Conservation (phyloP, 2,329 filamentous ascomycete species). For the Cladosporium sphaerospermum region DNA sequence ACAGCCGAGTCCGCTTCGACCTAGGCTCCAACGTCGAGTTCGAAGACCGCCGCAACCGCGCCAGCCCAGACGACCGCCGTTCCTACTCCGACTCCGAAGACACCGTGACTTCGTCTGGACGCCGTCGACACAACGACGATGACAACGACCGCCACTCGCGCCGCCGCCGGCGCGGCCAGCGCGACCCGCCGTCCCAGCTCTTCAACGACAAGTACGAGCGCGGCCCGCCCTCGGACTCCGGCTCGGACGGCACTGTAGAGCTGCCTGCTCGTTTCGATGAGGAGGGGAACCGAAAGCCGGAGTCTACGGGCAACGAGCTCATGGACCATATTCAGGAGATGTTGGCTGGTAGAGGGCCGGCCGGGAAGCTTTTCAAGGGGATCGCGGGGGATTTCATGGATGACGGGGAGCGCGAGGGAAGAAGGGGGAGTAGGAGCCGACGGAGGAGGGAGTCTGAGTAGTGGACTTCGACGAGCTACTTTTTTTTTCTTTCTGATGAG, state of each 20-base stretch:
- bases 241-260: constrained; percentile 25
- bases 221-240: constrained; percentile 2
- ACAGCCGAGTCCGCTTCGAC: constrained; percentile 28
- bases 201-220: constrained; percentile 26
- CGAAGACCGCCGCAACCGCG: constrained; percentile 19
- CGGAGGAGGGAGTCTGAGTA: background rate
- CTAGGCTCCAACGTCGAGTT: constrained; percentile 26
- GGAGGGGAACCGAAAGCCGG: constrained; percentile 27
- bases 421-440: background rate
- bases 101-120: background rate
- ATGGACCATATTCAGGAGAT: constrained; percentile 8
- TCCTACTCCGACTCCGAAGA: constrained; percentile 11
- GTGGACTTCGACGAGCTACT: too few relatives aligned
- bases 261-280: constrained; percentile 33
- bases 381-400: constrained; percentile 1
- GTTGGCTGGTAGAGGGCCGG: constrained; percentile 3
- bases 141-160: constrained; percentile 36
- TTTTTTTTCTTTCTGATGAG: too few relatives aligned
- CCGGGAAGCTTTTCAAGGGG: constrained; percentile 9
- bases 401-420: background rate
- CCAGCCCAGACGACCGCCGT: constrained; percentile 12
- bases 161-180: constrained; percentile 37
- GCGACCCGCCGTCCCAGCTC: constrained; percentile 40
- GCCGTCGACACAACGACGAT: constrained; percentile 37
- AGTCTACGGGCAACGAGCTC: constrained; percentile 18